phyloP scores from a whole-genome alignment of 768 basidiomycete genomes.

The Amanita inopinata region DNA sequence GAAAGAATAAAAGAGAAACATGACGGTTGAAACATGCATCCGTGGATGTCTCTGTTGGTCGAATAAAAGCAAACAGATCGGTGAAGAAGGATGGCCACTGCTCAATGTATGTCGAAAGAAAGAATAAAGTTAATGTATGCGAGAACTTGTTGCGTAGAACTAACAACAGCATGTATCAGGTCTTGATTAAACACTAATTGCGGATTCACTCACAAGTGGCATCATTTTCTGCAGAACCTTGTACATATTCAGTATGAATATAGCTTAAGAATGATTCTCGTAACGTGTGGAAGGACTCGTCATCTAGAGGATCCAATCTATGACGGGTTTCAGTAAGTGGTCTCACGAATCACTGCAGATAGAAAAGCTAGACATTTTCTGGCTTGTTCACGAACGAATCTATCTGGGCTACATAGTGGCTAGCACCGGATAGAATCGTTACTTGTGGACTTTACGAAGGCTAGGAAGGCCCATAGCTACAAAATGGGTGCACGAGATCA shows the following conservation, averaged over 20 bases:
- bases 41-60: conserved; percentile 44
- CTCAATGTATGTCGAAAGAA: conserved; percentile 77
- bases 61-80: conserved; percentile 68
- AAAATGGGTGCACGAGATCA: conserved; percentile 12
- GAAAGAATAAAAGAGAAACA: conserved; percentile 83
- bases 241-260: conserved; percentile 81
- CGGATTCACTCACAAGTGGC: conserved; percentile 58
- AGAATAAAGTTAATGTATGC: conserved; percentile 81
- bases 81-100: conserved; percentile 84
- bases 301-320: conserved; percentile 60
- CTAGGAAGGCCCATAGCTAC: too few species aligned
- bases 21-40: conserved; percentile 68
- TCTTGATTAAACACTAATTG: neutral
- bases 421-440: neutral
- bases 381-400: neutral
- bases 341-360: neutral
- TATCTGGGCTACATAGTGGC: neutral
- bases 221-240: conserved; percentile 73
- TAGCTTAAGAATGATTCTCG: conserved; percentile 75
- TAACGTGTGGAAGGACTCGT: conserved; percentile 58
- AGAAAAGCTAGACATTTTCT: neutral
- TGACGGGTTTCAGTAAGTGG: neutral
- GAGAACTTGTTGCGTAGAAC: conserved; percentile 94
- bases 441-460: neutral
- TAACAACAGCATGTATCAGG: conserved; percentile 20